A percentile compares a stretch with the other conserved stretches of the same genome.
These are phyloP conservation scores for Fusarium buxicola DNA, from an alignment of 2,329 filamentous ascomycete species.

Conservation along the genomic window DNA sequence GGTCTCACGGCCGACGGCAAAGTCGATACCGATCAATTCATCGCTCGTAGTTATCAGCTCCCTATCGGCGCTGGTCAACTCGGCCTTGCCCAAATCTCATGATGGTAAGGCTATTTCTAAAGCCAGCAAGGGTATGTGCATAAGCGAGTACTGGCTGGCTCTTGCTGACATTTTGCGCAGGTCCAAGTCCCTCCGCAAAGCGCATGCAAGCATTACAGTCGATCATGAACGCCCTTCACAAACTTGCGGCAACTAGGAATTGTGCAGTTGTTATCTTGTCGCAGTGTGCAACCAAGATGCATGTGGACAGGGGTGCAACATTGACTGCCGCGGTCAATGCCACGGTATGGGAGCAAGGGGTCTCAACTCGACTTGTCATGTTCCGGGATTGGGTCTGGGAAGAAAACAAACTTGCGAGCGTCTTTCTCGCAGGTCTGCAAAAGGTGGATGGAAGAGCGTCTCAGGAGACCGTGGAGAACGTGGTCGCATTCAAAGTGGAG, in stretches of 20 bases:
- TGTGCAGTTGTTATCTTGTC: conserved; percentile 81
- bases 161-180: conserved; percentile 41
- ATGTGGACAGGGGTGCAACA: conserved; percentile 72
- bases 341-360: conserved; percentile 81
- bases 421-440: conserved; percentile 72
- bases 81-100: conserved; percentile 75
- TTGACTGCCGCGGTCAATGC: conserved; percentile 81
- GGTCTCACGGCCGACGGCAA: conserved; percentile 72
- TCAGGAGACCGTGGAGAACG: conserved; percentile 54
- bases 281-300: conserved; percentile 86
- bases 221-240: conserved; percentile 78
- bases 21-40: conserved; percentile 71
- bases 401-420: conserved; percentile 58
- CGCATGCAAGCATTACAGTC: conserved; percentile 66
- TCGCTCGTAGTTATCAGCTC: conserved; percentile 82
- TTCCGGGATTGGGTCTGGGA: conserved; percentile 80
- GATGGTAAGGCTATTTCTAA: conserved; percentile 54
- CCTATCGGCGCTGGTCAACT: conserved; percentile 79
- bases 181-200: conserved; percentile 54
- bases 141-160: conserved; percentile 12
- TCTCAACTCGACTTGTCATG: conserved; percentile 78
- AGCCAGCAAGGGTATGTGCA: conserved; percentile 54
- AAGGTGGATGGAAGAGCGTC: conserved; percentile 69
- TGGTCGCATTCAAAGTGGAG: conserved; percentile 63
- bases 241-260: conserved; percentile 78